Evolutionary conservation across 331 rosid genomes (phyloP).

Genomic region (Ulmus americana): DNA sequence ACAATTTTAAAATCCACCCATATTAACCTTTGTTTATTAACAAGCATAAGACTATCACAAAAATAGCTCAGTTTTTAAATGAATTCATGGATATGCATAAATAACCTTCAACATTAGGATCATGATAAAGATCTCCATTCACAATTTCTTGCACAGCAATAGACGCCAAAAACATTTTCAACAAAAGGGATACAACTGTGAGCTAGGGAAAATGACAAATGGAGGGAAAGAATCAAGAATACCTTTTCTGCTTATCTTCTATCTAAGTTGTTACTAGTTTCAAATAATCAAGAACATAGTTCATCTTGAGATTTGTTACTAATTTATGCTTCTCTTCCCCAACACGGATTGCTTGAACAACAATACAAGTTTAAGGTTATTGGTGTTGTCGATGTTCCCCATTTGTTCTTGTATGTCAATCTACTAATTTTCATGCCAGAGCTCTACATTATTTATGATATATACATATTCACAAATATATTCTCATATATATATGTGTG

Average conservation of each 20-base stretch:
- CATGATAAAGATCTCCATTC: conserved; percentile 71
- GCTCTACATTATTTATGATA: conserved; percentile 12
- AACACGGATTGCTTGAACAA: conserved; percentile 47
- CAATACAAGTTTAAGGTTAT: conserved; percentile 50
- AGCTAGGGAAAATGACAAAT: background rate
- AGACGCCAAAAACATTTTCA: conserved; percentile 24
- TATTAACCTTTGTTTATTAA: background rate
- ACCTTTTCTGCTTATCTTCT: no score
- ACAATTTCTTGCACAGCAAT: conserved; percentile 94
- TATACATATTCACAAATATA: background rate
- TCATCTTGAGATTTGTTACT: no score
- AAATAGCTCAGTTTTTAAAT: conserved; percentile 11
- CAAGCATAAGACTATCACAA: background rate
- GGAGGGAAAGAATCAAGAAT: background rate
- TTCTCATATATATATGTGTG: no score
- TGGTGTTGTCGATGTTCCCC: conserved; percentile 39
- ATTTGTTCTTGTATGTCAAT: conserved; percentile 38
- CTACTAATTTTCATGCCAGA: conserved; percentile 44
- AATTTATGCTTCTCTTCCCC: conserved; percentile 26
- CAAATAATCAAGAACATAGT: no score
- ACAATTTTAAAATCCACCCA: conserved; percentile 29
- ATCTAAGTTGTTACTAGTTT: no score
- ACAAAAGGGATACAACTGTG: background rate
- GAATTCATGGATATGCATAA: conserved; percentile 16
- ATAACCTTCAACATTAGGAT: conserved; percentile 74